Evolutionary conservation across 2,329 filamentous ascomycete genomes (phyloP), one percentile per base, ranked within the genome.

Genomic region (Cercospora nicotianae): DNA sequence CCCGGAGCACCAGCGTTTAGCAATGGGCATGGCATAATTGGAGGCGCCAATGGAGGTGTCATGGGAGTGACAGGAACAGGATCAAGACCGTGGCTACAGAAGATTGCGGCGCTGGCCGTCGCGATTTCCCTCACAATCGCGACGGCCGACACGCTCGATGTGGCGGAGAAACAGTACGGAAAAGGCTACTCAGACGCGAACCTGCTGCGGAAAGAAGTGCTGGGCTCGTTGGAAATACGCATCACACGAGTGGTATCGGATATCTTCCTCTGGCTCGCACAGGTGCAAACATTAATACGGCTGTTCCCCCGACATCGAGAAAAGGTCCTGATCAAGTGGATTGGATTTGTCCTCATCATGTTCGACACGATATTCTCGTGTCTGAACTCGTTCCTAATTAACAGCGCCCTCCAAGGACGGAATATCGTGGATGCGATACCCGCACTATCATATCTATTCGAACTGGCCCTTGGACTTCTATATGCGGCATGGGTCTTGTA

Each of bases 251-350:
- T 98, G 73, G 93, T 99, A 71, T 98, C 94, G 18, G 93, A 97
- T 79, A 94, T 95, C 0, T 98, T 98, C 79, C 85, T 99, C 31
- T 98, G 95, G 94, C 88, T 99, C 45, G 95, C 95, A 1, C 95
- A 99, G 80, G 94, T 96, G 1, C 95, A 99, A 81, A 99, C 95
- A 0, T 82, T 99, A 67, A 98, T 98, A 74, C 91, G 95, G 63
- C 85, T 99, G 1, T 99, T 99, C 74, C 95, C 95, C 7, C 92
- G 95, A 36, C 94, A 98, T 77, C 92, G 96, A 76, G 95, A 99
- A 81, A 98, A 98, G 81, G 90, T 98, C 63, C 92, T 98, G 72
- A 99, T 99, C 81, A 98, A 98, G 82, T 99, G 94, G 94, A 93
- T 94, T 16, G 95, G 94, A 1, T 97, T 98, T 77, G 93, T 91